Evolutionary conservation across 2,329 filamentous ascomycete species (phyloP).

Genomic region (Trichoderma brevicompactum): DNA sequence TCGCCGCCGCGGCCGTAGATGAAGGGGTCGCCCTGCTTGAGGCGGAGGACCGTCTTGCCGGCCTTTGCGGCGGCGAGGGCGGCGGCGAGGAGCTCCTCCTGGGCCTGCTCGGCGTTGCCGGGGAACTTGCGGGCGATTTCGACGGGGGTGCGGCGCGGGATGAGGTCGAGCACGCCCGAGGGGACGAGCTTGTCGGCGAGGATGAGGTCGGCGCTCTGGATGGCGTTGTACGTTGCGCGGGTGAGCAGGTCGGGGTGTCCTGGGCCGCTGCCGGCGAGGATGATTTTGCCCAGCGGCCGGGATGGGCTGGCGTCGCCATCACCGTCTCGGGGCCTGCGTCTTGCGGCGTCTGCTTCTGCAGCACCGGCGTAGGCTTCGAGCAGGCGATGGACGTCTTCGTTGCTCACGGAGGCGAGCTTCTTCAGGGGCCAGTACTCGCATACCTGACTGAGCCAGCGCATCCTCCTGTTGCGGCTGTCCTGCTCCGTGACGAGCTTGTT

Average conservation of each 20-base stretch:
- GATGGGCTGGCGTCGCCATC: conserved; percentile 31
- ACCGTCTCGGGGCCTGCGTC: background rate
- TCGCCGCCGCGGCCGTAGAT: conserved; percentile 95
- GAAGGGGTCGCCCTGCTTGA: conserved; percentile 97
- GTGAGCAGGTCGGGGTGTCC: conserved; percentile 93
- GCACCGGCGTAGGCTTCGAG: conserved; percentile 69
- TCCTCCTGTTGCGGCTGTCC: conserved; percentile 77
- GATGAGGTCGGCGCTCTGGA: conserved; percentile 75
- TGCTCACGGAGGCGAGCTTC: conserved; percentile 76
- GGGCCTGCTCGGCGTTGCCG: conserved; percentile 91
- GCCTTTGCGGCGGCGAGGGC: conserved; percentile 68
- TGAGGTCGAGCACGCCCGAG: conserved; percentile 80
- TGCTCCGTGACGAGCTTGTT: conserved; percentile 79
- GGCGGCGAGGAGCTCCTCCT: conserved; percentile 82
- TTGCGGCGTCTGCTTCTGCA: conserved; percentile 23
- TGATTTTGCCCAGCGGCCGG: conserved; percentile 67
- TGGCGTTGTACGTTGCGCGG: conserved; percentile 76
- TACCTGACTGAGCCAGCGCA: conserved; percentile 92
- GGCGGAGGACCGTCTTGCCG: conserved; percentile 80
- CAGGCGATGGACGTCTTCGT: conserved; percentile 76
- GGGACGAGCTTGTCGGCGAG: conserved; percentile 88
- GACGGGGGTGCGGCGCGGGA: conserved; percentile 86
- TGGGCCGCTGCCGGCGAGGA: conserved; percentile 89
- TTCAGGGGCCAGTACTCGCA: conserved; percentile 98
- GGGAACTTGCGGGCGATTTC: conserved; percentile 97